Percentiles rank a stretch among this genome's conserved stretches.
These are phyloP conservation scores for Suhomyces wounanorum DNA, from an alignment of 1,139 yeast genomes.

Conservation along the genomic window DNA sequence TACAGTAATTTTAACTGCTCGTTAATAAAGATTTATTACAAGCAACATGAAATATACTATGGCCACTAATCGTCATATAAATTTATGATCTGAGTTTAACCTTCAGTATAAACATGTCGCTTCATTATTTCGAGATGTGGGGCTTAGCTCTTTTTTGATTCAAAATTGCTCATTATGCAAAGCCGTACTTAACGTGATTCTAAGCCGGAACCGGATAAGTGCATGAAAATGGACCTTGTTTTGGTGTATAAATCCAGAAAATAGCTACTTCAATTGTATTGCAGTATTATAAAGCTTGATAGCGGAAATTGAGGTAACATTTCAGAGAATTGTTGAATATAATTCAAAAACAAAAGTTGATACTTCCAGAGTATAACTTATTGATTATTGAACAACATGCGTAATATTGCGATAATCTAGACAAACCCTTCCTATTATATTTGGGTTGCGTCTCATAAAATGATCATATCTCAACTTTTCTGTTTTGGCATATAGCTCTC, in stretches of 20 bases:
- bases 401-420: constrained; percentile 1
- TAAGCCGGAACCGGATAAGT: not conserved
- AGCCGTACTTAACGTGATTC: not conserved
- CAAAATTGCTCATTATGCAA: not conserved
- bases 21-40: not conserved
- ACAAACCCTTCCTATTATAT: constrained; percentile 6
- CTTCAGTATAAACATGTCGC: not conserved
- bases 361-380: not conserved
- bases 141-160: not conserved
- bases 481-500: constrained; percentile 12
- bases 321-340: not conserved
- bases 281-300: not conserved
- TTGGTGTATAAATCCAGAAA: no score
- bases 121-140: not conserved
- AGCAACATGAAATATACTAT: not conserved
- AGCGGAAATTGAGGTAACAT: no score
- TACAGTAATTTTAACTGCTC: not conserved
- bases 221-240: not conserved
- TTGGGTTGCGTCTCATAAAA: not conserved
- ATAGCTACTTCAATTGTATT: no score
- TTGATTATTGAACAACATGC: not conserved
- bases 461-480: not conserved
- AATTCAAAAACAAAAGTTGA: not conserved
- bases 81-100: not conserved
- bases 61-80: not conserved